Evolutionary conservation across 202 grass and related monocot species (phyloP), one percentile per base, ranked within the genome.

Genomic region (Dendrocalamus latiflorus): DNA sequence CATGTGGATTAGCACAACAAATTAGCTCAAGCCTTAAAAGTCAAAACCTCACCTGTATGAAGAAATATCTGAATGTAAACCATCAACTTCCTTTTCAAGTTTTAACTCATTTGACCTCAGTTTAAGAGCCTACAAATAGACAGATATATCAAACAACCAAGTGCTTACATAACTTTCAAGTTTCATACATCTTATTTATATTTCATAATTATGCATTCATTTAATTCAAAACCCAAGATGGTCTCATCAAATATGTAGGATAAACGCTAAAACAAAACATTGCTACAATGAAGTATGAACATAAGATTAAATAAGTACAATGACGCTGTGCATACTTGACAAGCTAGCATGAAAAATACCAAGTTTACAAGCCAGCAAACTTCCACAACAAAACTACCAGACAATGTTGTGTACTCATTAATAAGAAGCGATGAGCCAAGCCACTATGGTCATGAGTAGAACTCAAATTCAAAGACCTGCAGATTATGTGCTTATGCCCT

Each of bases 51-150:
- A 99, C 97, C 86, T 96, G 89, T 86, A 94, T 37, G 89, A 89
- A 89, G 84, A 90, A 77, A 99, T 86, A 80, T 96, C 91, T 69
- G 97, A 96, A 80, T 88, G 87, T 81, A 92, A 85, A 72, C 82
- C 69, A 69, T 94, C 89, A 50, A 91, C 80, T 92, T 94, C 88
- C 81, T 96, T 99, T 88, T 94, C 93, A 70, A 99, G 91, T 78
- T 95, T 94, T 68, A 99, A 81, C 67, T 99, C 97, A 84, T 88
- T 96, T 82, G 97, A 99, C 78, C 97, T 96, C 86, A 99, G 76
- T 84, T 89, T 99, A 85, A 99, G 89, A 88, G 93, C 93, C 97
- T 99, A 80, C 24, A 92, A 60, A 62, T 38, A 72, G 65, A 83
- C 3, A 59, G 41, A 84, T 30, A 80, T 42, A 86, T 86, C 47